These are phyloP conservation scores for Phylloboletellus chloephorus DNA, from an alignment of 1,284 basidiomycete genomes.

Conservation along the genomic window DNA sequence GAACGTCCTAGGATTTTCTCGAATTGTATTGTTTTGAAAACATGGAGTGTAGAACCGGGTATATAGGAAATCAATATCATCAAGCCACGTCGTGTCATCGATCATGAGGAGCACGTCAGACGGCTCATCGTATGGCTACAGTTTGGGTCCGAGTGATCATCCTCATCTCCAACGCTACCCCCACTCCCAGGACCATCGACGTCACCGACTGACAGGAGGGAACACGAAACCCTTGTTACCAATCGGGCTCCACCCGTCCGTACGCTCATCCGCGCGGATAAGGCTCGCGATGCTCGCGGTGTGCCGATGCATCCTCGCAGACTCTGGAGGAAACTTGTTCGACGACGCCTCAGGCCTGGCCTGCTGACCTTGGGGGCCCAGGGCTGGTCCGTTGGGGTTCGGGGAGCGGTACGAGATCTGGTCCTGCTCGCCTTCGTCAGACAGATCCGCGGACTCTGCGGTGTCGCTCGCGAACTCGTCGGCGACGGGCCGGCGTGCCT, in stretches of 20 bases:
- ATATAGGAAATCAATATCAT: slow-evolving; percentile 12
- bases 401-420: slow-evolving; percentile 70
- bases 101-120: too few relatives aligned
- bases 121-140: neutral
- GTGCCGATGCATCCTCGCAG: slow-evolving; percentile 53
- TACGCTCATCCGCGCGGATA: slow-evolving; percentile 66
- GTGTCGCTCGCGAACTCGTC: slow-evolving; percentile 52
- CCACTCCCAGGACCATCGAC: neutral
- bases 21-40: neutral
- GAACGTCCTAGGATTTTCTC: too few relatives aligned
- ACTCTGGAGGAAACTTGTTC: slow-evolving; percentile 13
- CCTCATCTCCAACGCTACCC: neutral
- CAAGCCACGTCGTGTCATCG: neutral
- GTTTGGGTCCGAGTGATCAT: neutral
- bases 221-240: slow-evolving; percentile 40
- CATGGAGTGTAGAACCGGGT: slow-evolving; percentile 11
- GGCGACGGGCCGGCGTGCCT: slow-evolving; percentile 34
- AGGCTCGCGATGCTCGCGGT: slow-evolving; percentile 78
- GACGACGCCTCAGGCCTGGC: slow-evolving; percentile 30
- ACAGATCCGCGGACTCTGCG: slow-evolving; percentile 40
- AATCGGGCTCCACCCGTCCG: slow-evolving; percentile 76
- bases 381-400: slow-evolving; percentile 34
- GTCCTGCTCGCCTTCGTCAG: slow-evolving; percentile 55
- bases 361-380: slow-evolving; percentile 2
- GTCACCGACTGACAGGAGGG: slow-evolving; percentile 31